phyloP scores from a whole-genome alignment of 2,329 filamentous ascomycete genomes.

The Fusarium domesticum region DNA sequence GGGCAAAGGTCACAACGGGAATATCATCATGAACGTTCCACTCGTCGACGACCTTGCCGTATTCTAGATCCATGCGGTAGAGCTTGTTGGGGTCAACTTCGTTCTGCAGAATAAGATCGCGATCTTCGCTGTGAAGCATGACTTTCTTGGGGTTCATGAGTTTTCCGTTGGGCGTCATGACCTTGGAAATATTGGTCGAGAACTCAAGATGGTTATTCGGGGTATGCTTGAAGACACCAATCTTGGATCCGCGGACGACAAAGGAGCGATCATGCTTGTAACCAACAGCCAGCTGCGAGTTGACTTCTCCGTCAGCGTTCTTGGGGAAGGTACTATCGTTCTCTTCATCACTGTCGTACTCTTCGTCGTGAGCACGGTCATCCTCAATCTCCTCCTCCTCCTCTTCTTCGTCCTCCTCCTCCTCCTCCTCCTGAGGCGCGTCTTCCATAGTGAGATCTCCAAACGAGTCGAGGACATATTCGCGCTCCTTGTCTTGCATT shows the following conservation, averaged over 20 bases:
- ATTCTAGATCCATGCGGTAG: slow-evolving; percentile 96
- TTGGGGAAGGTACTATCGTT: slow-evolving; percentile 72
- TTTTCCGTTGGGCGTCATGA: slow-evolving; percentile 81
- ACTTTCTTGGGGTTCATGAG: slow-evolving; percentile 94
- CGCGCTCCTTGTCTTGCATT: slow-evolving; percentile 84
- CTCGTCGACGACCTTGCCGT: slow-evolving; percentile 96
- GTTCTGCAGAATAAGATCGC: slow-evolving; percentile 86
- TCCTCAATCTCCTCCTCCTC: slow-evolving; percentile 58
- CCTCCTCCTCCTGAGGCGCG: slow-evolving; percentile 43
- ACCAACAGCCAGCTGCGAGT: slow-evolving; percentile 91
- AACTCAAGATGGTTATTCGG: slow-evolving; percentile 91
- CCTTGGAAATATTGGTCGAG: slow-evolving; percentile 94
- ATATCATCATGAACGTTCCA: slow-evolving; percentile 99
- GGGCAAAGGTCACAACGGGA: slow-evolving; percentile 84
- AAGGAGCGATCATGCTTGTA: slow-evolving; percentile 98
- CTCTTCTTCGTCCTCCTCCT: slow-evolving; percentile 50
- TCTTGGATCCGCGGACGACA: slow-evolving; percentile 94
- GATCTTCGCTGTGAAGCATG: slow-evolving; percentile 90
- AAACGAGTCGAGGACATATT: slow-evolving; percentile 94
- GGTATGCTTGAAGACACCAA: slow-evolving; percentile 97
- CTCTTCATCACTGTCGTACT: slow-evolving; percentile 68
- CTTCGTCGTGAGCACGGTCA: slow-evolving; percentile 66
- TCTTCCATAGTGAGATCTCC: slow-evolving; percentile 93
- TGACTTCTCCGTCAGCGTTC: slow-evolving; percentile 71
- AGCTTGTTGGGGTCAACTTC: slow-evolving; percentile 80